phyloP scores from a whole-genome alignment of 495 filamentous ascomycete species.

The Neohortaea acidophila region DNA sequence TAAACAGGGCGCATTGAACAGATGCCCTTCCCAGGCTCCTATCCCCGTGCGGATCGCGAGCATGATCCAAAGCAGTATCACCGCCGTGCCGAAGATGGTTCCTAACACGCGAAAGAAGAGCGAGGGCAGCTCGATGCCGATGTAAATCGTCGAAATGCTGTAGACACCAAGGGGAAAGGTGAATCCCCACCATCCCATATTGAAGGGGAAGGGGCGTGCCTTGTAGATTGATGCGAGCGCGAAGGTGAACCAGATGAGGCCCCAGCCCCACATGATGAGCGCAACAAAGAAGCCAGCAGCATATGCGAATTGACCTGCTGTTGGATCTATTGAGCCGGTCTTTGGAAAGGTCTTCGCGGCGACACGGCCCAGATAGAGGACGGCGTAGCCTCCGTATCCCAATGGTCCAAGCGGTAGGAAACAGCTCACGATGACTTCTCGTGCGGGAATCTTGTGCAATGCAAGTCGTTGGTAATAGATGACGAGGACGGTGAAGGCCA shows the following conservation, averaged over 20 bases:
- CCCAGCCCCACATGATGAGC: conserved; percentile 47
- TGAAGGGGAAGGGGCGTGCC: conserved; percentile 21
- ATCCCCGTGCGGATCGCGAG: conserved; percentile 21
- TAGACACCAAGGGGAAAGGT: conserved; percentile 28
- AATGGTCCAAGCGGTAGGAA: conserved; percentile 51
- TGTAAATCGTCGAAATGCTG: conserved; percentile 21
- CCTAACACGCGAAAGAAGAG: conserved; percentile 26
- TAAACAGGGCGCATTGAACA: conserved; percentile 26
- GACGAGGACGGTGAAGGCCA: conserved; percentile 41
- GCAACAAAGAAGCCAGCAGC: conserved; percentile 38
- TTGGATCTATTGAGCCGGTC: conserved; percentile 32
- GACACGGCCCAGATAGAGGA: conserved; percentile 42
- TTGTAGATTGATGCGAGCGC: conserved; percentile 31
- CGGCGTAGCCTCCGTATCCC: conserved; percentile 44
- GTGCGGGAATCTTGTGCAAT: conserved; percentile 42
- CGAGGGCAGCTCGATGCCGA: conserved; percentile 24
- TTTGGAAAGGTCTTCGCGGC: conserved; percentile 36
- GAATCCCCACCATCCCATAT: conserved; percentile 30
- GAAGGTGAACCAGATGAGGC: conserved; percentile 46
- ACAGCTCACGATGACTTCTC: conserved; percentile 45
- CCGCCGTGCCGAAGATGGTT: conserved; percentile 22
- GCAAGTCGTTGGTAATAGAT: conserved; percentile 50
- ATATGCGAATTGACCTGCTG: conserved; percentile 39
- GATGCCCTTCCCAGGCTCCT: conserved; percentile 21
- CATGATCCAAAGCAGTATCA: conserved; percentile 27